phyloP scores from a whole-genome alignment of 2,329 filamentous ascomycete species.

The Tolypocladium cylindrosporum region DNA sequence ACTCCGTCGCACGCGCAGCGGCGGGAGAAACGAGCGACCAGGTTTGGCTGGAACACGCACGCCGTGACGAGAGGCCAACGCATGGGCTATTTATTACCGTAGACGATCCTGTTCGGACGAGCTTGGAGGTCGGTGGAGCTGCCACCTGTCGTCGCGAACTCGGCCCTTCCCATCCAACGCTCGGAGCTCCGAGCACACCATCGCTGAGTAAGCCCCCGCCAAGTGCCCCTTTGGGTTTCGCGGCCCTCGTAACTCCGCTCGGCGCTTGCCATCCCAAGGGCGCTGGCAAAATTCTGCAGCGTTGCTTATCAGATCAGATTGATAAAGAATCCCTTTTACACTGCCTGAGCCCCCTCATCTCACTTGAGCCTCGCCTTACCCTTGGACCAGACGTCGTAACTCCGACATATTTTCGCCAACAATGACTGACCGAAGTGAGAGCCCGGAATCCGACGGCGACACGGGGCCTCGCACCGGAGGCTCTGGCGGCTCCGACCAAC shows the following conservation, averaged over 20 bases:
- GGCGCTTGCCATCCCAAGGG: conserved; percentile 10
- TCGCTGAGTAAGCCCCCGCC: neutral
- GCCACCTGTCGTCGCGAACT: neutral
- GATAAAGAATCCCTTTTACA: conserved; percentile 25
- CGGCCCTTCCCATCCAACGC: neutral
- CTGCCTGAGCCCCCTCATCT: conserved; percentile 13
- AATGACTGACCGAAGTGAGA: conserved; percentile 25
- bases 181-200: neutral
- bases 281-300: conserved; percentile 14
- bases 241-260: conserved; percentile 22
- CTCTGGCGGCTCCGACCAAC: conserved; percentile 19
- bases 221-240: no score
- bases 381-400: conserved; percentile 19
- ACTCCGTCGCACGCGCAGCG: neutral
- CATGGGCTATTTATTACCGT: neutral
- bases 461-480: conserved; percentile 13
- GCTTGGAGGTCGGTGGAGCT: neutral
- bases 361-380: conserved; percentile 2
- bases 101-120: neutral
- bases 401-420: conserved; percentile 16
- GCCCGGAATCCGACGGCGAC: conserved; percentile 26
- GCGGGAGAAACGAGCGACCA: neutral
- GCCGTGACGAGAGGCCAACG: neutral
- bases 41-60: neutral
- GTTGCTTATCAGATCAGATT: conserved; percentile 29